Conservation (phyloP, 371 early-diverging fungal genomes). For the Chytridiales sp. region DNA sequence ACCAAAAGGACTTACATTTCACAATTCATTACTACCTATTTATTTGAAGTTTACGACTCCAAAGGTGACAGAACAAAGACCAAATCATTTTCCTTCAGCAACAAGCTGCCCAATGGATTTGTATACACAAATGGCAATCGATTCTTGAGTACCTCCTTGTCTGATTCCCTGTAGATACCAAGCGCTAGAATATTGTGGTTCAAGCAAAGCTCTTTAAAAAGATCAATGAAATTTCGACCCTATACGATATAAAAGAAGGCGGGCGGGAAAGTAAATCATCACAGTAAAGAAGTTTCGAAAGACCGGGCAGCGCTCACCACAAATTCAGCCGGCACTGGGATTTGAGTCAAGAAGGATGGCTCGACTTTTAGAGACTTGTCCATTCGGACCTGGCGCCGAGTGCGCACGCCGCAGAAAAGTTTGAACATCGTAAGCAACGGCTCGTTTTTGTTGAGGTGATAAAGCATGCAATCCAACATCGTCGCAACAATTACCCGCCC, state of each 20-base stretch:
- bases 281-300: no score
- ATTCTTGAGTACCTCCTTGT: conserved; percentile 27
- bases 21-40: no score
- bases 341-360: conserved; percentile 28
- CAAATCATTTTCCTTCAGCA: conserved; percentile 34
- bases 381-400: conserved; percentile 18
- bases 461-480: conserved; percentile 38
- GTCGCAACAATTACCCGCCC: conserved; percentile 37
- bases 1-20: no score
- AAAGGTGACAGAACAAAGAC: conserved; percentile 40
- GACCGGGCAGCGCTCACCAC: no score
- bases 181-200: conserved; percentile 41
- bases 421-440: conserved; percentile 34
- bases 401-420: conserved; percentile 37
- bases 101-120: conserved; percentile 37
- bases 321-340: conserved; percentile 28
- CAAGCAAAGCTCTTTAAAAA: conserved; percentile 33
- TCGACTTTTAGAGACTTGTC: conserved; percentile 21
- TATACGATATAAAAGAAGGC: neutral
- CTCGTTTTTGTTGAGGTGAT: conserved; percentile 27
- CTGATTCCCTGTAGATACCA: conserved; percentile 33
- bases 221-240: conserved; percentile 30
- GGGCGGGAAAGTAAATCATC: no score
- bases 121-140: conserved; percentile 45
- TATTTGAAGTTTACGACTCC: no score